phyloP scores from a whole-genome alignment of 1,284 basidiomycete species.

The Wolfiporia cocos region DNA sequence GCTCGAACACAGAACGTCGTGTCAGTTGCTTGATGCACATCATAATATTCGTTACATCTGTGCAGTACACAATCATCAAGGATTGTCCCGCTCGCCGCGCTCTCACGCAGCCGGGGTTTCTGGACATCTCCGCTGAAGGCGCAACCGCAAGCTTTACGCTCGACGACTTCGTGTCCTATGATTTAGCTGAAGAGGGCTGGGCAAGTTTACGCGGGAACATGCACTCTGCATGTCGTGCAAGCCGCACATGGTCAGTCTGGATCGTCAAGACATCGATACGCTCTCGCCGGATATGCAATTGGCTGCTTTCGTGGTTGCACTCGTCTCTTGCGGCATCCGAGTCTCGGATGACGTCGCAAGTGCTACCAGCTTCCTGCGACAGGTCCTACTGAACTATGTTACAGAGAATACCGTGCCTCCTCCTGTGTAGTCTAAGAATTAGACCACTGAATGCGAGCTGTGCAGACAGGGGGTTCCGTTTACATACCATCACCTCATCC shows the following conservation, averaged over 20 bases:
- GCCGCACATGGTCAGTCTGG: no score
- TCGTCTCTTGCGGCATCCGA: slow-evolving; percentile 42
- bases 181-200: slow-evolving; percentile 46
- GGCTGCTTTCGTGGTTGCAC: slow-evolving; percentile 36
- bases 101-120: slow-evolving; percentile 23
- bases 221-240: slow-evolving; percentile 34
- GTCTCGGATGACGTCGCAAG: slow-evolving; percentile 34
- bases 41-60: no score
- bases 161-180: slow-evolving; percentile 46
- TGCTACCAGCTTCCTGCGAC: slow-evolving; percentile 32
- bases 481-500: slow-evolving; percentile 57
- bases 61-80: no score
- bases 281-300: slow-evolving; percentile 30
- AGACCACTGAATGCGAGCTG: slow-evolving; percentile 48
- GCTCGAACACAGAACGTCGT: no score
- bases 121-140: slow-evolving; percentile 13
- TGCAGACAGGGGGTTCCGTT: slow-evolving; percentile 46
- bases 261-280: slow-evolving; percentile 28
- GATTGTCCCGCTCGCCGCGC: slow-evolving; percentile 40
- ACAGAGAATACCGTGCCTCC: slow-evolving; percentile 35
- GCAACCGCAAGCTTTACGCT: slow-evolving; percentile 24
- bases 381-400: slow-evolving; percentile 35
- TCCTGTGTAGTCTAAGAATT: slow-evolving; percentile 44
- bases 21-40: no score
- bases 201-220: slow-evolving; percentile 29